phyloP scores from a whole-genome alignment of 768 basidiomycete species.

The Mycena capillaripes region DNA sequence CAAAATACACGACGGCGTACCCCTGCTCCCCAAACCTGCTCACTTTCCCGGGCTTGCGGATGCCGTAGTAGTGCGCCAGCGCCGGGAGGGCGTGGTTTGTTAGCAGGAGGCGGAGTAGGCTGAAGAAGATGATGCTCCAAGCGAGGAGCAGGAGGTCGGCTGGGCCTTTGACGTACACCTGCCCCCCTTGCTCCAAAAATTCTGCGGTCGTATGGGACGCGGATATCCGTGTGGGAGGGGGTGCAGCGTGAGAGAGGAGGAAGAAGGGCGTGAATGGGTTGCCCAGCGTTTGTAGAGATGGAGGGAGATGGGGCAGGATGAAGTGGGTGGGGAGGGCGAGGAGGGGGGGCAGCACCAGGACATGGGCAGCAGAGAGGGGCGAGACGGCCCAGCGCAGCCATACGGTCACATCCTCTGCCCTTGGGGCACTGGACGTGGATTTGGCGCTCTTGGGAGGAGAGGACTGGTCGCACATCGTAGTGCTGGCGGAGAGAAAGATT shows the following conservation, averaged over 20 bases:
- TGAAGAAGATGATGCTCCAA: background rate
- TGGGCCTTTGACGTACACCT: background rate
- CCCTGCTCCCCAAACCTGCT: slow-evolving; percentile 81
- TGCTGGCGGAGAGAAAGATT: too few relatives aligned
- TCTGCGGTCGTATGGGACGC: background rate
- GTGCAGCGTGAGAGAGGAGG: slow-evolving; percentile 6
- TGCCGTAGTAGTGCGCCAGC: slow-evolving; percentile 54
- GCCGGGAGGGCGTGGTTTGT: background rate
- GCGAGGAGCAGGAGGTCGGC: background rate
- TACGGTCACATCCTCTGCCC: background rate
- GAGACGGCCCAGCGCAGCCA: background rate
- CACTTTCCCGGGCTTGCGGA: slow-evolving; percentile 63
- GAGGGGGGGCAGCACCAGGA: background rate
- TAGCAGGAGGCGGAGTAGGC: background rate
- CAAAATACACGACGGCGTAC: slow-evolving; percentile 75
- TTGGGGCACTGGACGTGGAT: background rate
- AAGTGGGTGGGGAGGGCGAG: background rate
- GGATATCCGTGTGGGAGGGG: background rate
- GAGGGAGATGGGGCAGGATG: background rate
- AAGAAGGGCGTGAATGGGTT: slow-evolving; percentile 15
- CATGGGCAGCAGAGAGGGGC: background rate
- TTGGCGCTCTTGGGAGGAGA: background rate
- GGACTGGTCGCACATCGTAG: too few relatives aligned
- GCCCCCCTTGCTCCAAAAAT: background rate
- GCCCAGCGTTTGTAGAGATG: background rate